Evolutionary conservation across 1,284 basidiomycete genomes (phyloP).

Genomic region (Sanghuangporus sanghuang): DNA sequence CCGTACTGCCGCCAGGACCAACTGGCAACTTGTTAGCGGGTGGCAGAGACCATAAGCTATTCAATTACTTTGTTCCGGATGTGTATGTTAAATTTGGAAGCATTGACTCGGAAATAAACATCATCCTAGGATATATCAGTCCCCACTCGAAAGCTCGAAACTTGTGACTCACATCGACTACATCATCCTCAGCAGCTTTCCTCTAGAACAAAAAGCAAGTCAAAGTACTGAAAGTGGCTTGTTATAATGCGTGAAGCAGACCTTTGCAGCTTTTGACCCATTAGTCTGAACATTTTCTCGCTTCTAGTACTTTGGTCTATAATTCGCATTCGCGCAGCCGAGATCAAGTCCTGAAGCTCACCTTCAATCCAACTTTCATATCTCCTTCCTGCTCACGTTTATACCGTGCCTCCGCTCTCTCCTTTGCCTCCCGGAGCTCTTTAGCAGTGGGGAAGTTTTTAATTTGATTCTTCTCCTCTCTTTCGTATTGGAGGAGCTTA

Average conservation of each 20-base stretch:
- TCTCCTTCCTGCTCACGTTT: slow-evolving; percentile 67
- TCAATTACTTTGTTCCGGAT: slow-evolving; percentile 76
- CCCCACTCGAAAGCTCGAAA: background rate
- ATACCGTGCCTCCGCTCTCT: slow-evolving; percentile 54
- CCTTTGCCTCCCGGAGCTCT: slow-evolving; percentile 64
- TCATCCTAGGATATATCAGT: slow-evolving; percentile 44
- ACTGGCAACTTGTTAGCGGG: slow-evolving; percentile 34
- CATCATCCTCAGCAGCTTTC: slow-evolving; percentile 51
- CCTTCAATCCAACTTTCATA: slow-evolving; percentile 59
- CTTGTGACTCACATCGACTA: slow-evolving; percentile 55
- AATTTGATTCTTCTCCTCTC: slow-evolving; percentile 68
- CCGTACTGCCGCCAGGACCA: slow-evolving; percentile 68
- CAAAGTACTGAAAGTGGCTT: background rate
- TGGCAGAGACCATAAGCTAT: background rate
- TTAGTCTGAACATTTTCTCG: slow-evolving; percentile 48
- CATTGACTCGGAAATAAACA: slow-evolving; percentile 81
- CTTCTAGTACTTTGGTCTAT: slow-evolving; percentile 40
- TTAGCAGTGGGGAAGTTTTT: slow-evolving; percentile 70
- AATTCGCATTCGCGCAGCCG: slow-evolving; percentile 1
- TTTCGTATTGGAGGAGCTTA: slow-evolving; percentile 68
- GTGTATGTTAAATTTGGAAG: slow-evolving; percentile 83
- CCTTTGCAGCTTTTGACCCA: slow-evolving; percentile 46
- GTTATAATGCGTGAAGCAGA: slow-evolving; percentile 23
- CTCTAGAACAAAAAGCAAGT: slow-evolving; percentile 34
- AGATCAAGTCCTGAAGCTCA: slow-evolving; percentile 31